Evolutionary conservation across 768 basidiomycete genomes (phyloP), one percentile per base, ranked within the genome.

Genomic region (Amanita polypyramis): DNA sequence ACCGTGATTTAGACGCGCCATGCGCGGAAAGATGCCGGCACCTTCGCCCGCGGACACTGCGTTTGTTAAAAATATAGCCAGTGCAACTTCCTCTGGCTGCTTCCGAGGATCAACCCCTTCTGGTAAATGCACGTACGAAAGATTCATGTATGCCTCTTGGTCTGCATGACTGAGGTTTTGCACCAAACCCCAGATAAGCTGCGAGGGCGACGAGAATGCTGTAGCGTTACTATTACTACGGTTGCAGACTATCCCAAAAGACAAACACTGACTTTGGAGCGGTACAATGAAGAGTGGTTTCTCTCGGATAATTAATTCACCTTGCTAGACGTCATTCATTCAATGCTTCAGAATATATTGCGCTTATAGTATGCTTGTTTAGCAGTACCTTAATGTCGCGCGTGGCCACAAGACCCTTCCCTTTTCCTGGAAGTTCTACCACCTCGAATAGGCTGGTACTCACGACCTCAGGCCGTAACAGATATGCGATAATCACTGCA

Each of bases 61-160:
- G 54, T 84, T 85, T 2, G 82, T 83, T 58, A 80, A 71, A 58
- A 82, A 78, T 49, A 80, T 82, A 0, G 79, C 77, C 14, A 85
- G 62, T 0, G 76, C 76, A n/a, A 79, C 62, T 55, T 73, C 65
- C 14, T 70, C 67, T 32, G 57, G 61, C 52, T 66, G 63, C 40
- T 54, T 60, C 52, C 51, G 63, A 19, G 64, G 70, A 40, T 69
- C 58, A 25, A 73, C 51, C 25, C 65, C 52, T 32, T 61, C 45
- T 0, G 78, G 77, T 30, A 80, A 65, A 51, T 75, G 65, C 27
- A 78, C 73, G 53, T 75, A 77, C 7, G 79, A 80, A 7, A 82
- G 68, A 47, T 78, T 72, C 51, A 71, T 66, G 55, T 77, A 78
- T 5, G 70, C 65, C 23, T 65, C 61, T 20, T 62, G 68, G 33